Evolutionary conservation across 2,329 filamentous ascomycete genomes (phyloP), one percentile per base, ranked within the genome.

Genomic region (Triangularia verruculosa): DNA sequence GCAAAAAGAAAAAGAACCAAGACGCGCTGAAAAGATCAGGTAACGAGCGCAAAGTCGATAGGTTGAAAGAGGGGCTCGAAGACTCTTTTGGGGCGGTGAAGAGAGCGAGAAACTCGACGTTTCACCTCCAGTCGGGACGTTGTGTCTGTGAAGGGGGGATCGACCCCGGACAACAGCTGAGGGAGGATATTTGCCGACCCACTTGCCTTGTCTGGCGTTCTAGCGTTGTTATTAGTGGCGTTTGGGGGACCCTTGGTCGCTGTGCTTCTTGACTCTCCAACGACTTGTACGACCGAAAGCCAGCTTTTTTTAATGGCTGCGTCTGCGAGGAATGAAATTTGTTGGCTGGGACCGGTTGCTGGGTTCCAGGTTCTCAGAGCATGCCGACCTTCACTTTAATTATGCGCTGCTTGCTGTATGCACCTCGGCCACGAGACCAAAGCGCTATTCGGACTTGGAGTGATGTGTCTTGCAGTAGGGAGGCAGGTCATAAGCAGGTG

Each of bases 171-270:
- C 52, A 32, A 54, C 39, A 27, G 60, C 17, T 24, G 54, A 52
- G 39, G 54, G 59, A 39, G 34, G 34, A 61, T 58, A 59, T 61
- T 63, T 60, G 55, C 62, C 55, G 62, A 57, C 28, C 62, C 53
- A 60, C 53, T 59, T 59, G 22, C 27, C 39, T 58, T 51, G 34
- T 20, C 56, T 30, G 57, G 22, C 57, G 32, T 57, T 57, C 27
- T 57, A 20, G 25, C 57, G 51, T n/a, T 54, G 51, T 47, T 47
- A 20, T 47, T 47, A 47, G 39, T 47, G 39, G 39, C 39, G 39
- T 47, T 47, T 47, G 39, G 39, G 39, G 39, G 39, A 47, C 39
- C 39, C 39, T 47, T 47, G 39, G 39, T 11, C 39, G 20, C 39
- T 20, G 39, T n/a, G n/a, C 39, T 47, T 47, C 39, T 47, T 47